Evolutionary conservation across 768 basidiomycete genomes (phyloP).

Genomic region (Clitopilus passeckerianus): DNA sequence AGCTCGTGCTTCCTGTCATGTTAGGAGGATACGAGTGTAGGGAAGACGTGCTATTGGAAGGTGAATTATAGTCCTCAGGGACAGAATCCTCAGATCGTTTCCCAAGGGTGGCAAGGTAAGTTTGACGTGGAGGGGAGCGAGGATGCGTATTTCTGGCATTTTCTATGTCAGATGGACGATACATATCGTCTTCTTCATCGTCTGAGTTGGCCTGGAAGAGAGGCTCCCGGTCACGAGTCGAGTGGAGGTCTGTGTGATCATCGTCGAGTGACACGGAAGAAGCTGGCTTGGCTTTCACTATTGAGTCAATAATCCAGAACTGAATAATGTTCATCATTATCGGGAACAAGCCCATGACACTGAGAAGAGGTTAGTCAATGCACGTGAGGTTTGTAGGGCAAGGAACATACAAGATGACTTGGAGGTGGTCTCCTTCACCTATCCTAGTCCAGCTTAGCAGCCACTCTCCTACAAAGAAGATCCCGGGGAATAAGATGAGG

Average conservation of each 20-base stretch:
- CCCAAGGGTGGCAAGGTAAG: neutral
- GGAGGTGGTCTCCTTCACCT: constrained; percentile 55
- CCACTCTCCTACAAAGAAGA: constrained; percentile 82
- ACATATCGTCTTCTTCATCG: constrained; percentile 47
- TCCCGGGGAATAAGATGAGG: constrained; percentile 62
- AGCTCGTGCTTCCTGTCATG: constrained; percentile 34
- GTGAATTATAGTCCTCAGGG: constrained; percentile 36
- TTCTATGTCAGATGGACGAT: constrained; percentile 37
- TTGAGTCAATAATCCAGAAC: constrained; percentile 94
- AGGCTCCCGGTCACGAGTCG: constrained; percentile 51
- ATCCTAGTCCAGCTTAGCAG: constrained; percentile 73
- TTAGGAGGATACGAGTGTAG: constrained; percentile 61
- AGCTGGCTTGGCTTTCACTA: constrained; percentile 68
- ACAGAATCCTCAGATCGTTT: neutral
- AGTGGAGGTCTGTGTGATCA: constrained; percentile 28
- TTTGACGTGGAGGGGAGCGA: constrained; percentile 17
- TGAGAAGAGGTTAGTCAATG: constrained; percentile 18
- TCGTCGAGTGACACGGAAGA: constrained; percentile 32
- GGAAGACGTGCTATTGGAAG: constrained; percentile 23
- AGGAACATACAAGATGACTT: constrained; percentile 72
- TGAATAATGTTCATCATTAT: constrained; percentile 86
- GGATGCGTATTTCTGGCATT: constrained; percentile 34
- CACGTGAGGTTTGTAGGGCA: constrained; percentile 5
- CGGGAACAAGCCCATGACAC: constrained; percentile 90
- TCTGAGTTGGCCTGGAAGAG: constrained; percentile 49